Conservation (phyloP, 2,329 filamentous ascomycete species). For the Fusarium sp. region DNA sequence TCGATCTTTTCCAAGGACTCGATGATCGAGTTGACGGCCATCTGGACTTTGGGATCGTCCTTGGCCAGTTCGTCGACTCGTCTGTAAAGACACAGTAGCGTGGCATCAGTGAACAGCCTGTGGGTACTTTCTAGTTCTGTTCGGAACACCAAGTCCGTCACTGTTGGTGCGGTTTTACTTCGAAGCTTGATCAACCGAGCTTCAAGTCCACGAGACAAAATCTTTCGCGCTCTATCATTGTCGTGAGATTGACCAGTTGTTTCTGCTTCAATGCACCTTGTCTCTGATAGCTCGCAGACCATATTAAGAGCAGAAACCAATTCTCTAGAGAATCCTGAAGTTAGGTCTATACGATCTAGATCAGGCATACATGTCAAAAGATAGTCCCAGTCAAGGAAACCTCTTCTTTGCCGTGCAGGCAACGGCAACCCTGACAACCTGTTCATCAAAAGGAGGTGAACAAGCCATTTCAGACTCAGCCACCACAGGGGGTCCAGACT, state of each 20-base stretch:
- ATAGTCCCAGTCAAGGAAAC: conserved; percentile 1
- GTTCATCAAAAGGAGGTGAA: conserved; percentile 19
- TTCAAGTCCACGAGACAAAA: not conserved
- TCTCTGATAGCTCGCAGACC: conserved; percentile 13
- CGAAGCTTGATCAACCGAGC: not conserved
- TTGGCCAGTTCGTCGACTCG: not conserved
- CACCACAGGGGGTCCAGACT: conserved; percentile 8
- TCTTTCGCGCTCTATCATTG: too few species aligned
- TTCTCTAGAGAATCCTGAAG: conserved; percentile 9
- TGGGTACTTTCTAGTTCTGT: conserved; percentile 1
- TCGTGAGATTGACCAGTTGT: not conserved
- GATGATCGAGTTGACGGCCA: not conserved
- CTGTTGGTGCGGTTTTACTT: not conserved
- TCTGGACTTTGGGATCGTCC: not conserved
- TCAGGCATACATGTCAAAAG: conserved; percentile 11
- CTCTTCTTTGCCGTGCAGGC: not conserved
- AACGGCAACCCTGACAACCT: not conserved
- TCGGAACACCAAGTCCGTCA: not conserved
- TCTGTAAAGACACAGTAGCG: conserved; percentile 6
- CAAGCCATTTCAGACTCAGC: conserved; percentile 13
- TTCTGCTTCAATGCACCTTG: not conserved
- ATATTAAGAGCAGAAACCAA: not conserved
- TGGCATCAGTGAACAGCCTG: conserved; percentile 5
- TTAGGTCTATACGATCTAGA: not conserved
- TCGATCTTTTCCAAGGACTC: not conserved